Percentiles rank a stretch among this genome's conserved stretches.
Conservation (phyloP, 257 asterid genomes). For the Penstemon barbatus region DNA sequence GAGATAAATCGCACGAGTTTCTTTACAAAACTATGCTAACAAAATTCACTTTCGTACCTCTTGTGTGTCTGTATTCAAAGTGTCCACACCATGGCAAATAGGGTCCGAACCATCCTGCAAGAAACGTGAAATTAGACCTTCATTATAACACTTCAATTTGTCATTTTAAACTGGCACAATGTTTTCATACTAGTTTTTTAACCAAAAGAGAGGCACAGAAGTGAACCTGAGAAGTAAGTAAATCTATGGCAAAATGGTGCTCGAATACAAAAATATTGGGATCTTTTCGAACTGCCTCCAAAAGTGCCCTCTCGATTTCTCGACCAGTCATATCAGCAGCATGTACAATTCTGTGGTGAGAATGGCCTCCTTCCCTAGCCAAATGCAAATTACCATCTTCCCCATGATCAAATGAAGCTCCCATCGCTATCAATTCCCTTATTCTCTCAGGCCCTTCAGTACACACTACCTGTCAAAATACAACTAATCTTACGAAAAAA, state of each 20-base stretch:
- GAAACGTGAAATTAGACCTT: not conserved
- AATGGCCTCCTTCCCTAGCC: constrained; percentile 99
- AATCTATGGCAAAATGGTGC: constrained; percentile 93
- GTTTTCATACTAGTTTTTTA: not conserved
- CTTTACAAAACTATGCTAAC: not conserved
- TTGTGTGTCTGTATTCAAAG: constrained; percentile 73
- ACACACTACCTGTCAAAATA: constrained; percentile 78
- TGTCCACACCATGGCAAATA: constrained; percentile 85
- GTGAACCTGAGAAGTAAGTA: constrained; percentile 84
- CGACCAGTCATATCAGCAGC: constrained; percentile 99
- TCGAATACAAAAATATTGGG: constrained; percentile 80
- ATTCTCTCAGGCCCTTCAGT: constrained; percentile 99
- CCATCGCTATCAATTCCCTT: constrained; percentile 95
- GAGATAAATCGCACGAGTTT: not conserved
- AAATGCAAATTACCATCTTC: constrained; percentile 97
- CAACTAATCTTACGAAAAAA: constrained; percentile 20
- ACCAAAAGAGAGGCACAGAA: not conserved
- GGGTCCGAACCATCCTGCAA: constrained; percentile 80
- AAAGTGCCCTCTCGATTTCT: constrained; percentile 91
- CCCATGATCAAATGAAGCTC: constrained; percentile 98
- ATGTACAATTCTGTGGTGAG: constrained; percentile 93
- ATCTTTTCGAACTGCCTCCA: constrained; percentile 83
- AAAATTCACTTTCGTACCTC: constrained; percentile 52
- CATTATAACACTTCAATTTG: constrained; percentile 1
- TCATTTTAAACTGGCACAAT: not conserved